Evolutionary conservation across 2,329 filamentous ascomycete genomes (phyloP), one percentile per base, ranked within the genome.

Genomic region (Rhinocladiella mackenziei): DNA sequence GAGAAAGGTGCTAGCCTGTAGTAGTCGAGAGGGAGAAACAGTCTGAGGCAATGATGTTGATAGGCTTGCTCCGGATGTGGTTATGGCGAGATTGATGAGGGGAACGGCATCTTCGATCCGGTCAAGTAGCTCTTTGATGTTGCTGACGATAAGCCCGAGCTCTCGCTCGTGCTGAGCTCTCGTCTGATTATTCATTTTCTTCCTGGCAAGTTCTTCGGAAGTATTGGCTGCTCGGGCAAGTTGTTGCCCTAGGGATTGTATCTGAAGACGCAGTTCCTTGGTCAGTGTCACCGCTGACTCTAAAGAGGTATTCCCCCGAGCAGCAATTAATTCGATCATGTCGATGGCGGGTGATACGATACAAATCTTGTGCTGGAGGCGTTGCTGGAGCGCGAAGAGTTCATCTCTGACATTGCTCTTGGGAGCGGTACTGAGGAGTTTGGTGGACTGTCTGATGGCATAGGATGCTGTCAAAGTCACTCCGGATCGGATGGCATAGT

Each of bases 71-170:
- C 92, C 92, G 1, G 91, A 96, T 1, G 89, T 91, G 1, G 88
- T 92, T 54, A 98, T 94, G 43, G 92, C 92, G 19, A 98, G 74
- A 57, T 92, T 95, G 62, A 98, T 84, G 3, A 95, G 72, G 0
- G 91, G 91, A 8, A 97, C 87, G 9, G 91, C 86, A 63, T 92
- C 84, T 62, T 97, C 91, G 50, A 98, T 94, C 6, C 84, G 80
- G 8, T 71, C 68, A 2, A 97, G 74, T 2, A 98, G 68, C 9
- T 70, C 73, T 60, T 82, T 86, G 59, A 95, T 91, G 33, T 89
- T 85, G 8, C 69, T 61, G 39, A 91, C 79, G 52, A 97, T 85
- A 28, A 70, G 67, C 39, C 77, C 74, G 15, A 95, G 70, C 58
- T 91, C 82, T 2, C 70, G 65, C 43, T 83, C 76, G 48, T 77